Evolutionary conservation across 495 filamentous ascomycete genomes (phyloP).

Genomic region (Chaetomium fimeti): DNA sequence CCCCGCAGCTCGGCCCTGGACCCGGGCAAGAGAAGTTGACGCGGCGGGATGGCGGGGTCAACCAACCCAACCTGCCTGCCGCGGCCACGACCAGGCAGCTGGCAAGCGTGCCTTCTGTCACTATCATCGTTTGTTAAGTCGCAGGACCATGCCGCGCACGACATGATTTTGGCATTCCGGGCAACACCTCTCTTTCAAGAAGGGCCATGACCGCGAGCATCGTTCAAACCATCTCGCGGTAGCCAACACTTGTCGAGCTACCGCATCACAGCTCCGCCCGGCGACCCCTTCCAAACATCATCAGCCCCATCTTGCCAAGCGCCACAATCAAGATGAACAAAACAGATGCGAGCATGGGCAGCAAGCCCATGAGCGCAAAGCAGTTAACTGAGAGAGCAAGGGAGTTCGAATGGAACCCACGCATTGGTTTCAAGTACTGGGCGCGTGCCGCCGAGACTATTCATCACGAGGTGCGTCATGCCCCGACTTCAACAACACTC

Average conservation of each 20-base stretch:
- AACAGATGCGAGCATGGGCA: conserved; percentile 14
- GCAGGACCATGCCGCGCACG: not conserved
- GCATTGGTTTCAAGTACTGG: conserved; percentile 76
- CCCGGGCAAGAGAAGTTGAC: not conserved
- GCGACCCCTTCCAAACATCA: too few relatives aligned
- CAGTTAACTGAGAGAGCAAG: conserved; percentile 69
- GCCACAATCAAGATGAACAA: conserved; percentile 16
- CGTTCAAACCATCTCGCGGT: not conserved
- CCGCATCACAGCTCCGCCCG: not conserved
- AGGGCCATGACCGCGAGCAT: not conserved
- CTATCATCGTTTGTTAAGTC: not conserved
- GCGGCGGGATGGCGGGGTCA: conserved; percentile 13
- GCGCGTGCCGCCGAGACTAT: conserved; percentile 74
- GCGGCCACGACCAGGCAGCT: not conserved
- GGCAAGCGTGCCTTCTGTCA: not conserved
- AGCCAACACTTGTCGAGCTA: not conserved
- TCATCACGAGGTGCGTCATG: conserved; percentile 66
- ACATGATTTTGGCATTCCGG: not conserved
- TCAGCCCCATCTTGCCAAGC: too few relatives aligned
- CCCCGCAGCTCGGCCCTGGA: not conserved
- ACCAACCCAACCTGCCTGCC: not conserved
- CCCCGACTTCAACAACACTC: not conserved
- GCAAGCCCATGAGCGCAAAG: conserved; percentile 66
- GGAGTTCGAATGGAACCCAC: conserved; percentile 74
- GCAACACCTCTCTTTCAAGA: not conserved